Evolutionary conservation across 2,329 filamentous ascomycete species (phyloP).

Genomic region (Aspergillus awamori): DNA sequence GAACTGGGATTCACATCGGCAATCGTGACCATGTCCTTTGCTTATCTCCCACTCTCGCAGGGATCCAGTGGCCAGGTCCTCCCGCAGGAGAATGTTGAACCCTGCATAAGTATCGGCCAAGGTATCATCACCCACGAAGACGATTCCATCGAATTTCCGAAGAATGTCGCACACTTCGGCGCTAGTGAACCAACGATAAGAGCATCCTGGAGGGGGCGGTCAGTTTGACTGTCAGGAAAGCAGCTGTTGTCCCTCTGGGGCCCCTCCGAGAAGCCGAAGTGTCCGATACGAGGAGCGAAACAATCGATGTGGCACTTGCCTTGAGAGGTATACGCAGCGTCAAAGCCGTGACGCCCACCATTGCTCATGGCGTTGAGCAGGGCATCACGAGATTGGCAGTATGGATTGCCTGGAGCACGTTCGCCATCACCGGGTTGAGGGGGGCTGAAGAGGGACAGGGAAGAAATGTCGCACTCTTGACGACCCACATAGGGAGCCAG

Average conservation of each 20-base stretch:
- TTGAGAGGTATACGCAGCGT: slow-evolving; percentile 43
- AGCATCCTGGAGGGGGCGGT: slow-evolving; percentile 36
- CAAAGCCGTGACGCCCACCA: slow-evolving; percentile 46
- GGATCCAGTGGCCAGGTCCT: slow-evolving; percentile 44
- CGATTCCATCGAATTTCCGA: slow-evolving; percentile 45
- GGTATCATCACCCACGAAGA: slow-evolving; percentile 48
- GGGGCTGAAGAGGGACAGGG: slow-evolving; percentile 38
- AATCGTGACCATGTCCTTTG: slow-evolving; percentile 33
- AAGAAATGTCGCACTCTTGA: slow-evolving; percentile 42
- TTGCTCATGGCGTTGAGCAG: slow-evolving; percentile 47
- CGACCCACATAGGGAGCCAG: slow-evolving; percentile 40
- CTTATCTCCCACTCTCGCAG: slow-evolving; percentile 45
- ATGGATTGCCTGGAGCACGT: slow-evolving; percentile 23
- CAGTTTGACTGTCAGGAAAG: slow-evolving; percentile 12
- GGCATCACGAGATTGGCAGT: slow-evolving; percentile 38
- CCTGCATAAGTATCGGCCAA: slow-evolving; percentile 47
- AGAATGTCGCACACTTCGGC: slow-evolving; percentile 50
- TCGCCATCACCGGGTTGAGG: slow-evolving; percentile 23
- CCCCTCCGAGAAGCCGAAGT: not conserved
- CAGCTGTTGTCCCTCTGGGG: not conserved
- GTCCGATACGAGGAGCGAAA: not conserved
- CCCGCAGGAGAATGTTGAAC: slow-evolving; percentile 49
- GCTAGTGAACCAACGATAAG: slow-evolving; percentile 48
- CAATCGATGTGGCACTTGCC: slow-evolving; percentile 26
- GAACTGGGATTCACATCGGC: slow-evolving; percentile 48